Conservation (phyloP, 371 early-diverging fungal genomes). For the Mortierella sp. region DNA sequence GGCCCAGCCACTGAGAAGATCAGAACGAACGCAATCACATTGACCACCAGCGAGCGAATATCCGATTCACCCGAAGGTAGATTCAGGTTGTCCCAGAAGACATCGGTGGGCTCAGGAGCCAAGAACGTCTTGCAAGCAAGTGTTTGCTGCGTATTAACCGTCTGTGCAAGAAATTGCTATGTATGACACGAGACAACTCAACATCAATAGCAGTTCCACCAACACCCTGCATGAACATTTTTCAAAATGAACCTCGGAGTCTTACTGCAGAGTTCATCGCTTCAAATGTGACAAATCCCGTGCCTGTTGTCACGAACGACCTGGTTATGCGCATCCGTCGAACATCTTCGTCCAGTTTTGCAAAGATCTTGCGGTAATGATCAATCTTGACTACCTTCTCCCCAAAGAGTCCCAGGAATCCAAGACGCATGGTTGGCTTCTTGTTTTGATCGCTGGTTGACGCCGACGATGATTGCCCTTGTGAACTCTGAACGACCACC, state of each 20-base stretch:
- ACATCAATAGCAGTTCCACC: no score
- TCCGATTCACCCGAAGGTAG: conserved; percentile 59
- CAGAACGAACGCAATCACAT: conserved; percentile 58
- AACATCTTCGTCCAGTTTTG: conserved; percentile 59
- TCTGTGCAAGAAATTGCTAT: conserved; percentile 73
- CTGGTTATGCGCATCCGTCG: conserved; percentile 44
- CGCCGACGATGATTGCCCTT: no score
- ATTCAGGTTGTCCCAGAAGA: conserved; percentile 88
- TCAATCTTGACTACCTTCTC: conserved; percentile 56
- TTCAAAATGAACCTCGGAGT: background rate
- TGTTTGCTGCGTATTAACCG: conserved; percentile 70
- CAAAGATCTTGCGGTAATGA: conserved; percentile 46
- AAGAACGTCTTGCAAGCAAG: conserved; percentile 76
- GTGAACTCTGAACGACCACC: no score
- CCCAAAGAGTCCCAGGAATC: conserved; percentile 53
- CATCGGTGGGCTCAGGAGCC: conserved; percentile 94
- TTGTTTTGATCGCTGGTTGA: conserved; percentile 8
- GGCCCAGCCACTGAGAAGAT: conserved; percentile 50
- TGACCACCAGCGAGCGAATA: conserved; percentile 62
- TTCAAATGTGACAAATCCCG: conserved; percentile 75
- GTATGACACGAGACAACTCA: no score
- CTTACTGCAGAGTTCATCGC: conserved; percentile 55
- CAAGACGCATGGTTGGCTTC: conserved; percentile 46
- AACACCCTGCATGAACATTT: background rate
- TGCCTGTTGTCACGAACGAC: conserved; percentile 56